Evolutionary conservation across 257 asterid genomes (phyloP).

Genomic region (Galeopsis tetrahit): DNA sequence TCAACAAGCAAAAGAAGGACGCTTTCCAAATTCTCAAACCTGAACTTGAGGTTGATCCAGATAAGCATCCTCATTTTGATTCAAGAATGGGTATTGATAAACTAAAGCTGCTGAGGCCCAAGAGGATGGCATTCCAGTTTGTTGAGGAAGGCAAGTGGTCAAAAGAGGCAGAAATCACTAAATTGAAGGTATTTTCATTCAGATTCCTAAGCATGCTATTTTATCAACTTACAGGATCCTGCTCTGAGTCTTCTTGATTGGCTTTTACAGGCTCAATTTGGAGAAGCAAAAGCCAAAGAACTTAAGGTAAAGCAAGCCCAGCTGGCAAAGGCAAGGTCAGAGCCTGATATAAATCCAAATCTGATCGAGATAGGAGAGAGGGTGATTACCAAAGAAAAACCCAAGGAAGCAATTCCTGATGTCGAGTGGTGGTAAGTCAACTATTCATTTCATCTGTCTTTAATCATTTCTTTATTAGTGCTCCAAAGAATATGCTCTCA

Average conservation of each 20-base stretch:
- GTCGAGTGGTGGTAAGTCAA: constrained; percentile 96
- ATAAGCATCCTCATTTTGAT: constrained; percentile 83
- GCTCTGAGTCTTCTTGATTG: constrained; percentile 25
- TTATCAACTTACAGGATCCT: constrained; percentile 19
- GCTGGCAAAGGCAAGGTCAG: constrained; percentile 89
- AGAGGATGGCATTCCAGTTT: constrained; percentile 83
- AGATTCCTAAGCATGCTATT: constrained; percentile 7
- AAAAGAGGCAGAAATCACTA: constrained; percentile 82
- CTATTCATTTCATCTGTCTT: constrained; percentile 28
- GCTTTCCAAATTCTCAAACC: constrained; percentile 97
- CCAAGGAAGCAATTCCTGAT: constrained; percentile 85
- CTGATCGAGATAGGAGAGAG: constrained; percentile 92
- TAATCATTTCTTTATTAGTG: background rate
- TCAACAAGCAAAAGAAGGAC: constrained; percentile 93
- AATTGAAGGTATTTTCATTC: constrained; percentile 60
- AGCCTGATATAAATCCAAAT: constrained; percentile 94
- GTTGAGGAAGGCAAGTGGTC: constrained; percentile 99
- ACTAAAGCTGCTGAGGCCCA: constrained; percentile 82
- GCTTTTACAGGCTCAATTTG: constrained; percentile 77
- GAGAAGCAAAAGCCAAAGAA: constrained; percentile 96
- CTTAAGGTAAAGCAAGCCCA: constrained; percentile 90
- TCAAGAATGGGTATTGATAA: constrained; percentile 87
- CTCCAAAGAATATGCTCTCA: background rate
- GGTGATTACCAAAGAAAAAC: constrained; percentile 73
- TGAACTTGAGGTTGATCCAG: constrained; percentile 93